Evolutionary conservation across 1,284 basidiomycete species (phyloP), one percentile per base, ranked within the genome.

Genomic region (Ustilago loliicola): DNA sequence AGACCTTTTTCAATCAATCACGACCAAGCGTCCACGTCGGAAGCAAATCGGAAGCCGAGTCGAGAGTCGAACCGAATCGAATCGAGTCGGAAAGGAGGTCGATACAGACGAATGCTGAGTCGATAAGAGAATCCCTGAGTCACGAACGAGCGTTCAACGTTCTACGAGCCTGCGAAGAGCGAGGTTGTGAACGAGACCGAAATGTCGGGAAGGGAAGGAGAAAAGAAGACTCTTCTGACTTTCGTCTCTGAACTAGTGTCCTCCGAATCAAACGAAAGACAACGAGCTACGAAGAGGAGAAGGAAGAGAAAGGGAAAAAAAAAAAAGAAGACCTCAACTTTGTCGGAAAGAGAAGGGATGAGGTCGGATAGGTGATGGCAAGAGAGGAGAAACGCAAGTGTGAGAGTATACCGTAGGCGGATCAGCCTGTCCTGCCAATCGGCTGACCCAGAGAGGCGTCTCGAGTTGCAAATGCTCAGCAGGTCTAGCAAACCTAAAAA

Each of bases 291-390:
- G 29, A 64, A 70, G 59, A 58, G 55, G 60, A 48, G 50, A 63
- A 59, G 50, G 42, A 53, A 55, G 23, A 42, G 27, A 45, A 53
- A 58, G 34, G 42, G 15, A 51, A 50, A 32, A 56, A 51, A 40
- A 42, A 55, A 61, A 58, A 75, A 68, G 36, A 76, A 54, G 64
- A 70, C 59, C 66, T 66, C 64, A 62, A 42, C 60, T 63, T 65
- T 53, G 66, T 65, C 40, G 25, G 48, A 58, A 61, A 61, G 65
- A 71, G 61, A 54, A 67, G 62, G 66, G 64, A 48, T 36, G 60
- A 53, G 63, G 66, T 65, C 53, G 58, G 48, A 40, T 55, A 58
- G 72, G 55, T 69, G 66, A 52, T 25, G 34, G 27, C 21, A 30
- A 36, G 58, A 38, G 50, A 55, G 21, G 29, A 25, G 38, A 23